These are phyloP conservation scores for Penicillium sclerotigenum DNA, from an alignment of 2,329 filamentous ascomycete species.

Conservation along the genomic window DNA sequence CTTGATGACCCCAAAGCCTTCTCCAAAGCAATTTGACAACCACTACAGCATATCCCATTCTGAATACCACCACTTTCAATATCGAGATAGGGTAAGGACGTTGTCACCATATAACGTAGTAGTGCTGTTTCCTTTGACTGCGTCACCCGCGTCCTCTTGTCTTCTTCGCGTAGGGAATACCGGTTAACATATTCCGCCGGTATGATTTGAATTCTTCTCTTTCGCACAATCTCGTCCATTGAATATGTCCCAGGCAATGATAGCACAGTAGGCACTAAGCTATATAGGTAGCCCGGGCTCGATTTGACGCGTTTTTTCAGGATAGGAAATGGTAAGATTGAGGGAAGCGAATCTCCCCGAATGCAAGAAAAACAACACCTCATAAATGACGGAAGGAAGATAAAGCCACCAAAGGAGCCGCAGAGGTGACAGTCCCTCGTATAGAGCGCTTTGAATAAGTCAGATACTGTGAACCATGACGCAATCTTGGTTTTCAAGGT, in stretches of 20 bases:
- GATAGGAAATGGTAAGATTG: background rate
- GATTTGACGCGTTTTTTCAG: background rate
- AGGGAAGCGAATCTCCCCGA: background rate
- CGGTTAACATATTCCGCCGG: too few species aligned
- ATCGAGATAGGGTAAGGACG: background rate
- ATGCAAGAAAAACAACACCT: background rate
- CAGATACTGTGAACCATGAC: background rate
- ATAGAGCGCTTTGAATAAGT: background rate
- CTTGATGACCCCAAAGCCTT: background rate
- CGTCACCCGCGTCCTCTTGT: background rate
- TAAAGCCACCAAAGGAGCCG: background rate
- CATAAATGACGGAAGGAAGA: background rate
- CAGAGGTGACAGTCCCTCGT: background rate
- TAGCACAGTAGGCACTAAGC: background rate
- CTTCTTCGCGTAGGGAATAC: background rate
- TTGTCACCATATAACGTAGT: background rate
- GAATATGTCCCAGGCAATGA: background rate
- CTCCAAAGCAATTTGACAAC: background rate
- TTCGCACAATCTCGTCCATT: background rate
- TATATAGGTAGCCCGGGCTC: background rate
- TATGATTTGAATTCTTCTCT: background rate
- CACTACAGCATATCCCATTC: background rate
- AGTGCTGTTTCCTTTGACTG: background rate
- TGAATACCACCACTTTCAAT: background rate
- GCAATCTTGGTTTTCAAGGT: background rate